Percentiles rank a stretch among this genome's conserved stretches.
These are phyloP conservation scores for Aegilops bicornis DNA, from an alignment of 176 grass and related monocot species.

Conservation along the genomic window DNA sequence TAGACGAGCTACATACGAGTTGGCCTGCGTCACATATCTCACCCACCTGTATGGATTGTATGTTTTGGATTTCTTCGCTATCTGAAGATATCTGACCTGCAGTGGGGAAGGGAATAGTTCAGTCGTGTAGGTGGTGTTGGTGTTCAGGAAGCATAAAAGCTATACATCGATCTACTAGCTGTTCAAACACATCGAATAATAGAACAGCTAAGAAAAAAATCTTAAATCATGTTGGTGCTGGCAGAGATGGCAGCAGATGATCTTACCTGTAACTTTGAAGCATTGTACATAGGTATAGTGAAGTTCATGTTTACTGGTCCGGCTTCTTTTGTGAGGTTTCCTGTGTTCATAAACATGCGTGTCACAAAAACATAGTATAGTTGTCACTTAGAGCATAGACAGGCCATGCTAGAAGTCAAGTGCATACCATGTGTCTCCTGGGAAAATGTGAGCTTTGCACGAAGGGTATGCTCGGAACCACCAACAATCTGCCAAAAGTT, in stretches of 20 bases:
- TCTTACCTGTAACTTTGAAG: conserved; percentile 90
- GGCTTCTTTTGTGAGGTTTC: conserved; percentile 93
- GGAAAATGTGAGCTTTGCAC: conserved; percentile 97
- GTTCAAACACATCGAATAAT: not conserved
- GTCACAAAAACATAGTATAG: not conserved
- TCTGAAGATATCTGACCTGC: conserved; percentile 99
- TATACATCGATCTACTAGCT: not conserved
- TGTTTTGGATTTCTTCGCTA: conserved; percentile 94
- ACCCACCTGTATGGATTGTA: conserved; percentile 99
- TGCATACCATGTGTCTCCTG: conserved; percentile 84
- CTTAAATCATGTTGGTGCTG: not conserved
- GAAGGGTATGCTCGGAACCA: conserved; percentile 93
- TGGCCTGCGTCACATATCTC: conserved; percentile 94
- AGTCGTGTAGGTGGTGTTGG: not conserved
- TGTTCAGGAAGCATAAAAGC: conserved; percentile 6
- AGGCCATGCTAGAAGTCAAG: conserved; percentile 16
- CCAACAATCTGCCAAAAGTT: conserved; percentile 73
- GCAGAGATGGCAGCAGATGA: not conserved
- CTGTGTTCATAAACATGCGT: conserved; percentile 43
- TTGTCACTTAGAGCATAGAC: not conserved
- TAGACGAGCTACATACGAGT: conserved; percentile 90
- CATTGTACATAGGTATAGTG: conserved; percentile 97
- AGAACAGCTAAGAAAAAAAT: not conserved
- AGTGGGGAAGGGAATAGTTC: not conserved
- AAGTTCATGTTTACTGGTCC: conserved; percentile 99